Conservation (phyloP, 1,139 yeast species). For the Yamadazyma sp. region DNA sequence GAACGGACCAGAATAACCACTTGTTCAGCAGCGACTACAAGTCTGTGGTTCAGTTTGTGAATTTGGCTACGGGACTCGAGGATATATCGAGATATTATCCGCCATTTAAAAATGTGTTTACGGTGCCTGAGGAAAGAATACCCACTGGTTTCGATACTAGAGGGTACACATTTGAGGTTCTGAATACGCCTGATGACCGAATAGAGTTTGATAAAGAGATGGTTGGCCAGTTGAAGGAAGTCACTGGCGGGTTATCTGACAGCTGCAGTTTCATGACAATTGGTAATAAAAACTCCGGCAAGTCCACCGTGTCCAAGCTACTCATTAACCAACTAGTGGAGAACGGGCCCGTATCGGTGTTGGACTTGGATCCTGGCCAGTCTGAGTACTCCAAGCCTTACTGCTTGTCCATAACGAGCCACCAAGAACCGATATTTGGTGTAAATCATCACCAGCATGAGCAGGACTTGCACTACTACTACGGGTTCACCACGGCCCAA, state of each 20-base stretch:
- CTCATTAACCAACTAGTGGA: slow-evolving; percentile 44
- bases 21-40: slow-evolving; percentile 37
- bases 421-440: slow-evolving; percentile 27
- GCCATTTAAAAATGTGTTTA: slow-evolving; percentile 45
- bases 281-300: slow-evolving; percentile 74
- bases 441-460: slow-evolving; percentile 14
- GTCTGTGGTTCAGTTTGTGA: slow-evolving; percentile 44
- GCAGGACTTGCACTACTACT: slow-evolving; percentile 40
- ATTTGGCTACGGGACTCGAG: slow-evolving; percentile 45
- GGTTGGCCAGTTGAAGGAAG: slow-evolving; percentile 3
- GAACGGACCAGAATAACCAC: slow-evolving; percentile 29
- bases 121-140: slow-evolving; percentile 17
- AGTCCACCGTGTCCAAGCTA: slow-evolving; percentile 67
- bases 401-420: slow-evolving; percentile 49
- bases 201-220: slow-evolving; percentile 9
- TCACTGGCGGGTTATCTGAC: slow-evolving; percentile 6
- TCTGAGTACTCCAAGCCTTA: slow-evolving; percentile 79
- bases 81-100: slow-evolving; percentile 48
- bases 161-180: slow-evolving; percentile 37
- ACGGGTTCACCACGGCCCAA: slow-evolving; percentile 76
- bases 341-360: slow-evolving; percentile 34
- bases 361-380: slow-evolving; percentile 93
- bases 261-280: slow-evolving; percentile 30
- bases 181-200: slow-evolving; percentile 25
- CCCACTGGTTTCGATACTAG: slow-evolving; percentile 11